Conservation (phyloP, 2,329 filamentous ascomycete species). For the Thielaviopsis euricoi region DNA sequence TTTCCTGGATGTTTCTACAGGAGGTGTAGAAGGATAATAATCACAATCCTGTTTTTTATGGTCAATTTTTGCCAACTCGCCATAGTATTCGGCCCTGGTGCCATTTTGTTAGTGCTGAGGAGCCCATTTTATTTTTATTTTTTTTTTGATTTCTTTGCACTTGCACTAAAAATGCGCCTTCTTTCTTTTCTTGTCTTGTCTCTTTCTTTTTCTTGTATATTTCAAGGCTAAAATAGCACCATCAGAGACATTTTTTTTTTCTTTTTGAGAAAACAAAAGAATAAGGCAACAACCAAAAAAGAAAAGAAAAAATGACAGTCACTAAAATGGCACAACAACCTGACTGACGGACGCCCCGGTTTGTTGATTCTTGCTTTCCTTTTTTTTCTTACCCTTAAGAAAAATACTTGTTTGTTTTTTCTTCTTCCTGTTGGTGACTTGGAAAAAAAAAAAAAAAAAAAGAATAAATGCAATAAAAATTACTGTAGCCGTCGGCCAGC, state of each 20-base stretch:
- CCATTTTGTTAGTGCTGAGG: background rate
- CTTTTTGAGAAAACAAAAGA: background rate
- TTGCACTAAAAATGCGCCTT: background rate
- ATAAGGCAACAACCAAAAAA: too few relatives aligned
- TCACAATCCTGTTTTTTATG: background rate
- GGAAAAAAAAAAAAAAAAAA: too few relatives aligned
- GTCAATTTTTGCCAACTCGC: background rate
- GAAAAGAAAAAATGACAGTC: background rate
- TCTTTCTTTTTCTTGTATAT: too few relatives aligned
- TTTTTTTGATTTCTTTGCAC: too few relatives aligned
- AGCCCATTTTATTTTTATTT: too few relatives aligned
- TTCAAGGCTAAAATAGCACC: background rate
- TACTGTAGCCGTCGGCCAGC: too few relatives aligned
- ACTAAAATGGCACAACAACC: background rate
- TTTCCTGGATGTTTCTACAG: too few relatives aligned
- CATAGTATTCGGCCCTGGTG: background rate
- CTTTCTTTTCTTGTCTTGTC: background rate
- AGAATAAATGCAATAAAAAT: too few relatives aligned
- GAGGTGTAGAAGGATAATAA: too few relatives aligned
- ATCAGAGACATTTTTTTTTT: background rate
- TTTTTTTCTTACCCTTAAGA: background rate
- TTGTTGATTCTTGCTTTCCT: background rate
- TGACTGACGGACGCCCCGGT: background rate
- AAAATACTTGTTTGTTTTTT: background rate
- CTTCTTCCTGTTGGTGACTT: too few relatives aligned